Base-by-base conservation (phyloP, 495 filamentous ascomycete species). In the Rusavskia elegans region DNA sequence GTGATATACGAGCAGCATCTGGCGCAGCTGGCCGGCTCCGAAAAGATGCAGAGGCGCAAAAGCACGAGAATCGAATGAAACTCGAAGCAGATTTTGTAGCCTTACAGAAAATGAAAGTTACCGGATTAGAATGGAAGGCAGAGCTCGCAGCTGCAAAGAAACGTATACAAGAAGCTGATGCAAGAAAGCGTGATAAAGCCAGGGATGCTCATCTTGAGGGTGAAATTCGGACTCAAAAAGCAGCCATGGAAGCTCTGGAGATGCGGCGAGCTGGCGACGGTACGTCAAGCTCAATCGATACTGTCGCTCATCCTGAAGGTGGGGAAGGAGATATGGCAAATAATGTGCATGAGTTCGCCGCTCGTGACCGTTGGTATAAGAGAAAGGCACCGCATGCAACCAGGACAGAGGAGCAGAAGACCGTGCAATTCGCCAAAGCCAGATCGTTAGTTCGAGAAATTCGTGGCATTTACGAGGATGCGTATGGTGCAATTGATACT, bases 1-100 rank as follows among this genome's bases (percentile, higher is more conserved):
- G 64, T 51, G 75, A 78, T 52, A 71, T 78, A 41, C 68, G 73
- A 38, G 64, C 72, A 41, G 63, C 64, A 17, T 71, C 71, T 42
- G 59, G 64, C 20, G 52, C 62, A 30, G 35, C 54, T 0, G 65
- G 57, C 25, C 55, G 51, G n/a, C 23, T 56, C 21, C 53, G 57
- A 10, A 62, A 60, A 40, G 59, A 68, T 20, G 49, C 57, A 23
- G 55, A 65, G 4, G 30, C 32, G 17, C 55, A 68, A 20, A 64
- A 66, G 30, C 46, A 56, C 45, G 59, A 55, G 32, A 53, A 30
- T 13, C 57, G 63, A 27, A 58, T 64, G 23, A 55, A 59, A 2
- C 32, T 74, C 29, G 66, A 72, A 38, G 46, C 52, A 11, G 59
- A 59, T 3, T 72, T 63, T 46, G 42, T 56, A 38, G 41, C 41